Base-by-base conservation (phyloP, 2,329 filamentous ascomycete species). In the Tolypocladium ophioglossoides region DNA sequence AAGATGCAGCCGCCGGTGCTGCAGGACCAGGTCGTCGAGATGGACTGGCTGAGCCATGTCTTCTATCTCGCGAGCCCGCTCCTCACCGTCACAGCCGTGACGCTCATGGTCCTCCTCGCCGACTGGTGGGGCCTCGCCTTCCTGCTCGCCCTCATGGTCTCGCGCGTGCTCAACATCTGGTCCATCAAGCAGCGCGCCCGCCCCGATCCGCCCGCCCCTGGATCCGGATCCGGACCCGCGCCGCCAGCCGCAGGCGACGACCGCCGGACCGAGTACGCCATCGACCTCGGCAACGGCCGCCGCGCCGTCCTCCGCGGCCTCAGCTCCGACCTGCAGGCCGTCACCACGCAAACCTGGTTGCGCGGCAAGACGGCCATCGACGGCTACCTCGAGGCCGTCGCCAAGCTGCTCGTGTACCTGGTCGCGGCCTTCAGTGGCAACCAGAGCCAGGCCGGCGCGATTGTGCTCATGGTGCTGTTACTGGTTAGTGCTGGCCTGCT, bases 291-390 rank as follows among this genome's bases (percentile, higher is more conserved):
- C 22, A 70, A 74, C 27, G 77, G 78, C 44, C 71, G 76, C 0
- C 74, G 73, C 60, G 72, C 84, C 1, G 68, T 77, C 14, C 70
- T 86, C 44, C 73, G 74, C 32, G 83, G 83, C 5, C 63, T 70
- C 4, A 71, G 77, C 9, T 72, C 77, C 35, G 82, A 85, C 61
- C 70, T 85, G 8, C 79, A 80, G 54, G 80, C 81, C 34, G 73
- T 85, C 41, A 84, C 81, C 1, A 75, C 78, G 3, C 76, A 78
- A 3, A 62, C 72, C 32, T 85, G 81, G 82, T 65, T 86, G 48
- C 70, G 74, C 12, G 68, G 74, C 40, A 75, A 78, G 63, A 80
- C 76, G 0, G 66, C 71, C 30, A 49, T 74, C 2, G 77, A 84
- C 58, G 72, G 75, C 34, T 79, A 76, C 59, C 65, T 80, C 52